phyloP scores from a whole-genome alignment of 371 early-diverging fungal species.

The Circinella umbellata region DNA sequence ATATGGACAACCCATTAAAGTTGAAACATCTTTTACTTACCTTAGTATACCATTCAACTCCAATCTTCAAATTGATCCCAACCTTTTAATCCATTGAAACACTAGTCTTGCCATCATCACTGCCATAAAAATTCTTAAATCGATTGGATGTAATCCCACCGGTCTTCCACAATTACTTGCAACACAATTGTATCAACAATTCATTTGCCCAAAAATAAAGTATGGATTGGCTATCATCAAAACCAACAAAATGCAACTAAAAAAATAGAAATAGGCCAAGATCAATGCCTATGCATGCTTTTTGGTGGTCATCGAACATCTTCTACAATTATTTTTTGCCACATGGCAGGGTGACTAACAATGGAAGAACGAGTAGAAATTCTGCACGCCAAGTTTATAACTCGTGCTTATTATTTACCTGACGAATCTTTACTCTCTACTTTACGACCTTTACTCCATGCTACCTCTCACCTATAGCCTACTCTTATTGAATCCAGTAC shows the following conservation, averaged over 20 bases:
- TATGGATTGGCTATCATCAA: slow-evolving; percentile 14
- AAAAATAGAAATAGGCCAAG: slow-evolving; percentile 8
- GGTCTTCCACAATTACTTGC: slow-evolving; percentile 18
- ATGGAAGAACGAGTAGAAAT: background rate
- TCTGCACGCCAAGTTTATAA: slow-evolving; percentile 4
- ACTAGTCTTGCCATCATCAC: background rate
- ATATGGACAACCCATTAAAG: background rate
- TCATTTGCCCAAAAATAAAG: slow-evolving; percentile 11
- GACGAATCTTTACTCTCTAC: slow-evolving; percentile 7
- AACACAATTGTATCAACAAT: slow-evolving; percentile 4
- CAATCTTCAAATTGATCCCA: background rate
- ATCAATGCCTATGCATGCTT: slow-evolving; percentile 18
- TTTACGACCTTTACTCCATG: background rate
- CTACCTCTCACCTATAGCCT: no score
- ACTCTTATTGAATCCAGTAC: no score
- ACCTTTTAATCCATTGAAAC: background rate
- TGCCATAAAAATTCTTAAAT: slow-evolving; percentile 12
- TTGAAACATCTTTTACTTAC: background rate
- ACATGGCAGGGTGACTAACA: background rate
- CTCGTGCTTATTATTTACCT: slow-evolving; percentile 10
- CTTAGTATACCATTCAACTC: slow-evolving; percentile 10
- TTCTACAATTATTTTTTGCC: slow-evolving; percentile 20
- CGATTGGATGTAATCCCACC: slow-evolving; percentile 8
- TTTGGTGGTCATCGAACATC: slow-evolving; percentile 19
- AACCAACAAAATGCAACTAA: background rate